These are phyloP conservation scores for Ananas comosus DNA, from an alignment of 176 grass and related monocot species.

Conservation along the genomic window DNA sequence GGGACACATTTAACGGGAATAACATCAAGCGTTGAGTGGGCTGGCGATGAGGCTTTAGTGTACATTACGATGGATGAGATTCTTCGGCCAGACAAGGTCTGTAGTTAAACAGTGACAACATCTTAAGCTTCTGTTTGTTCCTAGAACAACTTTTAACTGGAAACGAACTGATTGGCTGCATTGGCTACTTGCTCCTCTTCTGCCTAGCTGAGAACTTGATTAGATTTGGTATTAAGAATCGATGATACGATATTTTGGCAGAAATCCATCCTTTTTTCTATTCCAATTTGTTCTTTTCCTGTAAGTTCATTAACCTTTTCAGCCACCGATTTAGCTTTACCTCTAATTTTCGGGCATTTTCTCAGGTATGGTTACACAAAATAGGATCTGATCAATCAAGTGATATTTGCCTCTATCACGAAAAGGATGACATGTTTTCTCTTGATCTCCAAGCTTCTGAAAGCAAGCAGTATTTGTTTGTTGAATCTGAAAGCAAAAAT, in stretches of 20 bases:
- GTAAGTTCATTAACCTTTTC: neutral
- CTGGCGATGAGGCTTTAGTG: slow-evolving; percentile 61
- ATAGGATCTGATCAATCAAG: slow-evolving; percentile 62
- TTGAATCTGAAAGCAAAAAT: slow-evolving; percentile 84
- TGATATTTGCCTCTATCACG: slow-evolving; percentile 72
- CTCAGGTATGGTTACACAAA: slow-evolving; percentile 73
- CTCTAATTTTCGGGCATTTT: slow-evolving; percentile 25
- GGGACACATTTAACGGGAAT: slow-evolving; percentile 54
- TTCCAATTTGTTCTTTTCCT: neutral
- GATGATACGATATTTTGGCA: neutral
- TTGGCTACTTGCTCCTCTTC: neutral
- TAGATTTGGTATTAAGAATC: neutral
- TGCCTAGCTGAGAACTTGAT: neutral
- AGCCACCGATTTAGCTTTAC: slow-evolving; percentile 1
- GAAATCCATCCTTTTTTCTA: neutral
- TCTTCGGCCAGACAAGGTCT: slow-evolving; percentile 86
- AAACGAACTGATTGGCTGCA: no score
- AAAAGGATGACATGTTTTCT: slow-evolving; percentile 76
- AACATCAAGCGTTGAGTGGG: slow-evolving; percentile 75
- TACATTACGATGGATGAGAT: slow-evolving; percentile 80
- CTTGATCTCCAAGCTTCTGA: slow-evolving; percentile 59
- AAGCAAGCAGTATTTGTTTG: slow-evolving; percentile 89
- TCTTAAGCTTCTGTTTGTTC: no score
- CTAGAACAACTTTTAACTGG: no score
- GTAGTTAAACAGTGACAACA: neutral